Evolutionary conservation across 2,329 filamentous ascomycete species (phyloP).

Genomic region (Helotiales sp.): DNA sequence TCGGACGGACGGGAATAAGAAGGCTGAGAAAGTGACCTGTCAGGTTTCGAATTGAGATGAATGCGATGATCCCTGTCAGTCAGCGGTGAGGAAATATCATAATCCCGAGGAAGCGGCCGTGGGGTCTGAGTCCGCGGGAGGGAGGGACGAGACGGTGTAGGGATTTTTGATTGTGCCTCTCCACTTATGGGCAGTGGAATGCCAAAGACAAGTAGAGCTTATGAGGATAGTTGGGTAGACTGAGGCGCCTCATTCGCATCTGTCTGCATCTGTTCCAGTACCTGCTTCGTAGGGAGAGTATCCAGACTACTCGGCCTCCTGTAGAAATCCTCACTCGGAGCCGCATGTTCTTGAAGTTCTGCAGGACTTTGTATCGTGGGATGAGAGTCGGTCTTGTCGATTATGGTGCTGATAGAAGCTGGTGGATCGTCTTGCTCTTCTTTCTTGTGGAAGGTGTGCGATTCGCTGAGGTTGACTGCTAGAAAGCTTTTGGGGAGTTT

Average conservation of each 20-base stretch:
- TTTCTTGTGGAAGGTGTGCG: conserved; percentile 44
- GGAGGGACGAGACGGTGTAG: neutral
- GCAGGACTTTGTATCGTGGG: neutral
- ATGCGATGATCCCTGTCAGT: neutral
- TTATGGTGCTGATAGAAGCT: neutral
- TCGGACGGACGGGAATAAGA: neutral
- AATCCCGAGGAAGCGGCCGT: neutral
- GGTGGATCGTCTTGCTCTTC: conserved; percentile 28
- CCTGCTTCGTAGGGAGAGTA: neutral
- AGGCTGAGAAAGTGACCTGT: neutral
- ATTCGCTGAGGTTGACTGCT: conserved; percentile 45
- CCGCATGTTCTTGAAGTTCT: neutral
- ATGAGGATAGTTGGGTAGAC: neutral
- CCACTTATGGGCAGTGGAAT: neutral
- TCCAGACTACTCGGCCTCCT: conserved; percentile 11
- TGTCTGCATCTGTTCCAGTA: neutral
- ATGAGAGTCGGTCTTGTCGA: neutral
- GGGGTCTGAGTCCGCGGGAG: neutral
- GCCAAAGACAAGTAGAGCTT: neutral
- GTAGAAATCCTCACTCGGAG: neutral
- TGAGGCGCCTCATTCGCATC: neutral
- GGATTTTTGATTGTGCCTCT: neutral
- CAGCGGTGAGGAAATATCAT: neutral
- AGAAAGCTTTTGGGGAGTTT: conserved; percentile 46
- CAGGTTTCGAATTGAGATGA: too few relatives aligned